phyloP scores from a whole-genome alignment of 148 eudicot species.

The Rheum nobile region DNA sequence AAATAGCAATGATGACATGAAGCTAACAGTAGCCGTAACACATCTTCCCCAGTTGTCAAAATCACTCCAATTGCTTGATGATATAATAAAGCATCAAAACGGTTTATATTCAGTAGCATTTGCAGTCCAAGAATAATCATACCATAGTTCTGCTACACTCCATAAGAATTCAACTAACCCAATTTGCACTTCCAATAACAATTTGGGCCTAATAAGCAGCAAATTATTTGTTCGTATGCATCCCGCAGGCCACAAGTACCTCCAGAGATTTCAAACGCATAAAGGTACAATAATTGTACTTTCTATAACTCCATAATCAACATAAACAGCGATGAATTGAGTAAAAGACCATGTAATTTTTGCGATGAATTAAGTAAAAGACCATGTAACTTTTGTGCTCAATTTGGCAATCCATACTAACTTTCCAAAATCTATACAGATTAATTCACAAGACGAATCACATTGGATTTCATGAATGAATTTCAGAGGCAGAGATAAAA shows the following conservation, averaged over 20 bases:
- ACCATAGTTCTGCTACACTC: background rate
- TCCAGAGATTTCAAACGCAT: background rate
- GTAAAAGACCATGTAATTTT: background rate
- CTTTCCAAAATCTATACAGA: background rate
- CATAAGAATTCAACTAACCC: background rate
- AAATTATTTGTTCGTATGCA: background rate
- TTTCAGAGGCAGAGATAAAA: background rate
- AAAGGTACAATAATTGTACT: background rate
- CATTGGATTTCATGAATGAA: background rate
- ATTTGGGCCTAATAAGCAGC: background rate
- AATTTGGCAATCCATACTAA: background rate
- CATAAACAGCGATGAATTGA: background rate
- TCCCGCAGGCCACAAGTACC: background rate
- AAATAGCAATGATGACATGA: background rate
- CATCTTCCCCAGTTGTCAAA: background rate
- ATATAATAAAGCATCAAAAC: background rate
- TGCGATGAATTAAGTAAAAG: background rate
- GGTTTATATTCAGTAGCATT: background rate
- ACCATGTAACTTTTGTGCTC: background rate
- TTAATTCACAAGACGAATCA: background rate
- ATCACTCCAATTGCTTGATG: background rate
- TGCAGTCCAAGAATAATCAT: background rate
- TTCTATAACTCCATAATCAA: background rate
- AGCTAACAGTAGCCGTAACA: background rate
- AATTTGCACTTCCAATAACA: background rate